These are phyloP conservation scores for Aristolochia californica DNA, from an alignment of 164 flowering plant genomes.

Conservation along the genomic window DNA sequence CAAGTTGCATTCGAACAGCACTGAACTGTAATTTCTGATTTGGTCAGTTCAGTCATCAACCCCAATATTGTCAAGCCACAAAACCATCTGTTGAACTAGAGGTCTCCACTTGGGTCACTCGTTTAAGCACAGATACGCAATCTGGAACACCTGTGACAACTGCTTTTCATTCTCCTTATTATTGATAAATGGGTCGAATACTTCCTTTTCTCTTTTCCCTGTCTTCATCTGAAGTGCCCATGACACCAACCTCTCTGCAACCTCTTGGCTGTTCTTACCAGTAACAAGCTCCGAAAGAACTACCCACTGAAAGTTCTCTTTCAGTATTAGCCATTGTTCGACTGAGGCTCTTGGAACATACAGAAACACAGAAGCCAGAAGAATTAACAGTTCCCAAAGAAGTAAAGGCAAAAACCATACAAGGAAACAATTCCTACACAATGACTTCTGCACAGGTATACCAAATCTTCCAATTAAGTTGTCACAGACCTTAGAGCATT, in stretches of 20 bases:
- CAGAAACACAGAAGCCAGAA: slow-evolving; percentile 23
- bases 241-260: slow-evolving; percentile 51
- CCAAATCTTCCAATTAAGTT: too few relatives aligned
- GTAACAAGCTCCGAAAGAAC: slow-evolving; percentile 81
- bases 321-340: slow-evolving; percentile 25
- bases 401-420: too few relatives aligned
- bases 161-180: slow-evolving; percentile 38
- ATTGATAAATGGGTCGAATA: slow-evolving; percentile 52
- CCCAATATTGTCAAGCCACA: slow-evolving; percentile 47
- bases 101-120: slow-evolving; percentile 59
- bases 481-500: too few relatives aligned
- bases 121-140: slow-evolving; percentile 58
- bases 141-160: slow-evolving; percentile 39
- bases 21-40: not conserved
- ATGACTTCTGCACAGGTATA: too few relatives aligned
- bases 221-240: slow-evolving; percentile 68
- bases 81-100: slow-evolving; percentile 43
- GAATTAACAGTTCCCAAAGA: slow-evolving; percentile 27
- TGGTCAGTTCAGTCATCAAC: slow-evolving; percentile 6
- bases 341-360: slow-evolving; percentile 17
- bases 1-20: too few relatives aligned
- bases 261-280: slow-evolving; percentile 56
- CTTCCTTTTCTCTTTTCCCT: slow-evolving; percentile 49
- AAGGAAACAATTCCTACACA: too few relatives aligned
- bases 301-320: slow-evolving; percentile 26